A percentile compares a stretch with the other conserved stretches of the same genome.
These are phyloP conservation scores for Paulownia fortunei DNA, from an alignment of 257 asterid genomes.

Conservation along the genomic window DNA sequence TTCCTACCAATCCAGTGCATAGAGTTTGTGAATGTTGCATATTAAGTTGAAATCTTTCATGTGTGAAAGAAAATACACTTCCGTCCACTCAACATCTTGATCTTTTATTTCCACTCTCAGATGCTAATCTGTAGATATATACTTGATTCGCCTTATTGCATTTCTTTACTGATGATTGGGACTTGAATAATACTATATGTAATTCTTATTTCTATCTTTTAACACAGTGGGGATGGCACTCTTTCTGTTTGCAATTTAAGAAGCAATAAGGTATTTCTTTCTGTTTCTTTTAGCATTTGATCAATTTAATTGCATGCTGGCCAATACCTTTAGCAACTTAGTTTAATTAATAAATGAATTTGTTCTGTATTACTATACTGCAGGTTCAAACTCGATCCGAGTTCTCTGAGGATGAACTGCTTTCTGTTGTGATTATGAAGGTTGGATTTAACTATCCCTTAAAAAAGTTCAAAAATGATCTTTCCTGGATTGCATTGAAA, in stretches of 20 bases:
- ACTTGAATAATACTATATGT: not conserved
- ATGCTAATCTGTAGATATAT: not conserved
- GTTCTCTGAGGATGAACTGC: constrained; percentile 94
- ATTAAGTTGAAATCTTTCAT: not conserved
- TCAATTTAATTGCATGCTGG: constrained; percentile 10
- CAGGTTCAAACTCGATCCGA: constrained; percentile 91
- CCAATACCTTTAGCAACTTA: not conserved
- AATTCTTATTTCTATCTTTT: constrained; percentile 22
- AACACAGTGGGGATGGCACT: constrained; percentile 91
- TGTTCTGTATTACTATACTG: constrained; percentile 21
- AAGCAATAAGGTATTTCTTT: constrained; percentile 76
- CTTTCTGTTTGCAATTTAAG: constrained; percentile 90
- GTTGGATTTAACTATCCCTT: constrained; percentile 42
- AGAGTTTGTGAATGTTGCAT: not conserved
- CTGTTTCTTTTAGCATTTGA: constrained; percentile 22
- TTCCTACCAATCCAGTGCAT: not conserved
- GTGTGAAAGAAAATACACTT: not conserved
- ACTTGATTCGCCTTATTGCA: not conserved
- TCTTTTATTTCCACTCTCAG: constrained; percentile 9
- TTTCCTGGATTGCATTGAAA: constrained; percentile 20
- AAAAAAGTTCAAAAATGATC: constrained; percentile 4
- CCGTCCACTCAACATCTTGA: not conserved
- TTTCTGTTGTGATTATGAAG: constrained; percentile 94
- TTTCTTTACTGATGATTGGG: not conserved
- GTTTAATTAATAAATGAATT: constrained; percentile 10